Evolutionary conservation across 768 basidiomycete genomes (phyloP).

Genomic region (Agaricus blazei): DNA sequence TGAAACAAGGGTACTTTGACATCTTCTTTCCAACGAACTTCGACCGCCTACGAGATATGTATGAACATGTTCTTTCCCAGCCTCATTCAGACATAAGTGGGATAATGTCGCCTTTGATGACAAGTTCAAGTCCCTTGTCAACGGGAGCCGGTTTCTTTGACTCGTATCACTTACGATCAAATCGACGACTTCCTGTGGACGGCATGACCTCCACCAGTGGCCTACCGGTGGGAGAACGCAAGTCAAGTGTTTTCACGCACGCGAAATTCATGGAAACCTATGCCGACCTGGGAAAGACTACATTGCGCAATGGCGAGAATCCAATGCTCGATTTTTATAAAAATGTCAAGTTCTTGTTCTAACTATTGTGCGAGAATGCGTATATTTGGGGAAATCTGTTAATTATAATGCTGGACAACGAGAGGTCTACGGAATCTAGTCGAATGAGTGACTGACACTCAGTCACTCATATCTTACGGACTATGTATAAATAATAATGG

Average conservation of each 20-base stretch:
- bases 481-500: conserved; percentile 77
- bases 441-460: background rate
- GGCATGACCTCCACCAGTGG: conserved; percentile 74
- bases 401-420: background rate
- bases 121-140: conserved; percentile 42
- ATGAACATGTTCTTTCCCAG: conserved; percentile 74
- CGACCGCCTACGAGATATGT: conserved; percentile 80
- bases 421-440: background rate
- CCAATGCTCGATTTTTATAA: conserved; percentile 86
- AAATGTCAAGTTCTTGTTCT: conserved; percentile 93
- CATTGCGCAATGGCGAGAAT: conserved; percentile 77
- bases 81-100: conserved; percentile 32
- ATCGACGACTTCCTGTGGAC: conserved; percentile 59
- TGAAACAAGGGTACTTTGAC: conserved; percentile 95
- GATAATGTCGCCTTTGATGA: conserved; percentile 49
- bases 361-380: conserved; percentile 9
- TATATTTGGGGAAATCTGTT: background rate
- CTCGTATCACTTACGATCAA: conserved; percentile 45
- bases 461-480: conserved; percentile 34
- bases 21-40: conserved; percentile 98
- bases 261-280: conserved; percentile 86
- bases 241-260: conserved; percentile 82
- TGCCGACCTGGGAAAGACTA: conserved; percentile 68
- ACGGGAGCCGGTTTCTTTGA: conserved; percentile 69
- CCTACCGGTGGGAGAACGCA: conserved; percentile 74